Evolutionary conservation across 1,284 basidiomycete genomes (phyloP).

Genomic region (Cutaneotrichosporon cyanovorans): DNA sequence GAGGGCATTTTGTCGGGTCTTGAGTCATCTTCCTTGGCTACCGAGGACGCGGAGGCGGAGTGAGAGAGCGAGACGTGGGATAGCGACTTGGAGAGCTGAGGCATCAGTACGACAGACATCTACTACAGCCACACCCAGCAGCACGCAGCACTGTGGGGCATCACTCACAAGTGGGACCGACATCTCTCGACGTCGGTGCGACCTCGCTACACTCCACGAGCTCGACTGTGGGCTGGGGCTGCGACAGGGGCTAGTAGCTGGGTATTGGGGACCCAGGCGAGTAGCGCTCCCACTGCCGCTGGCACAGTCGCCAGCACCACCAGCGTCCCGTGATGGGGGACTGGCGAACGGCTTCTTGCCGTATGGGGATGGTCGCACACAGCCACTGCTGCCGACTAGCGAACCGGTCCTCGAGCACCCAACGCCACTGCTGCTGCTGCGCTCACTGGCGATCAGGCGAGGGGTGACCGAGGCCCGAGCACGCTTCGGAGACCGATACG

Average conservation of each 20-base stretch:
- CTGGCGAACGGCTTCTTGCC: too few species aligned
- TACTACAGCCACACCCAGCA: too few species aligned
- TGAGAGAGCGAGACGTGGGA: conserved; percentile 36
- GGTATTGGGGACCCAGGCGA: background rate
- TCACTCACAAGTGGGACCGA: conserved; percentile 36
- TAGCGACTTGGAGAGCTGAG: conserved; percentile 33
- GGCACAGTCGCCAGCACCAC: background rate
- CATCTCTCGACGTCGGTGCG: conserved; percentile 28
- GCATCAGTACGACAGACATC: too few species aligned
- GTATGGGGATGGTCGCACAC: background rate
- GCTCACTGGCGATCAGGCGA: conserved; percentile 2
- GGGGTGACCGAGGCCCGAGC: conserved; percentile 24
- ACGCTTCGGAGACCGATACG: conserved; percentile 30
- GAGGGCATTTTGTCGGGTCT: conserved; percentile 9
- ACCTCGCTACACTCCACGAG: background rate
- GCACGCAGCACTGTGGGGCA: too few species aligned
- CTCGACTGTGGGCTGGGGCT: background rate
- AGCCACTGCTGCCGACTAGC: background rate
- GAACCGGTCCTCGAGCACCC: background rate
- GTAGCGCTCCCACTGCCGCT: background rate
- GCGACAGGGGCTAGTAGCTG: conserved; percentile 13
- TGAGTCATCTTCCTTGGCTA: too few species aligned
- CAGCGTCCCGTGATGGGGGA: background rate
- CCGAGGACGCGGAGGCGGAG: conserved; percentile 17
- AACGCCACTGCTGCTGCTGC: conserved; percentile 2